Conservation (phyloP, 331 rosid genomes). For the Malus hybrid region DNA sequence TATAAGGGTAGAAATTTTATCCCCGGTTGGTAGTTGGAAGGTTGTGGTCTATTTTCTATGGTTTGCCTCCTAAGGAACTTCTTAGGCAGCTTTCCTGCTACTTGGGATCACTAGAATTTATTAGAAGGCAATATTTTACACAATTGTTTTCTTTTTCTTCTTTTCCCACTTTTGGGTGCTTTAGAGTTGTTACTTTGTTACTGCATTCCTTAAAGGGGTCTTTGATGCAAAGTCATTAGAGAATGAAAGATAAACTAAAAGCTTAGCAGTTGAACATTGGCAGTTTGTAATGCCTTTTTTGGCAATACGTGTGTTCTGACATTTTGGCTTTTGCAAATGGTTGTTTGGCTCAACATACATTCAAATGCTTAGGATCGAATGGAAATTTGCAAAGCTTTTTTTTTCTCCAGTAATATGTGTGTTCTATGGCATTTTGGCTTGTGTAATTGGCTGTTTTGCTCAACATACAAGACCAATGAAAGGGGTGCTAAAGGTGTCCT, state of each 20-base stretch:
- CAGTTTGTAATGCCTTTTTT: background rate
- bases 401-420: background rate
- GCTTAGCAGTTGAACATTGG: background rate
- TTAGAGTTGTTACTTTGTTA: background rate
- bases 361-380: background rate
- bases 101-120: background rate
- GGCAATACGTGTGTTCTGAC: background rate
- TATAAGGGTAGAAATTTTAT: background rate
- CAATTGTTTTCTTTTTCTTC: background rate
- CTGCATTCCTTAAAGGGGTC: background rate
- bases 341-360: background rate
- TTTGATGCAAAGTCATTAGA: background rate
- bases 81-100: background rate
- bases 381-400: background rate
- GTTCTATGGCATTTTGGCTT: background rate
- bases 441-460: background rate
- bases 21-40: background rate
- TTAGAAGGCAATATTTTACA: background rate
- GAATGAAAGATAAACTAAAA: background rate
- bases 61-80: background rate
- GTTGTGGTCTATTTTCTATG: background rate
- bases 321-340: background rate
- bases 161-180: background rate
- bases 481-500: background rate
- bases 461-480: background rate